phyloP scores from a whole-genome alignment of 768 basidiomycete species.

The Rhizopogon vinicolor region DNA sequence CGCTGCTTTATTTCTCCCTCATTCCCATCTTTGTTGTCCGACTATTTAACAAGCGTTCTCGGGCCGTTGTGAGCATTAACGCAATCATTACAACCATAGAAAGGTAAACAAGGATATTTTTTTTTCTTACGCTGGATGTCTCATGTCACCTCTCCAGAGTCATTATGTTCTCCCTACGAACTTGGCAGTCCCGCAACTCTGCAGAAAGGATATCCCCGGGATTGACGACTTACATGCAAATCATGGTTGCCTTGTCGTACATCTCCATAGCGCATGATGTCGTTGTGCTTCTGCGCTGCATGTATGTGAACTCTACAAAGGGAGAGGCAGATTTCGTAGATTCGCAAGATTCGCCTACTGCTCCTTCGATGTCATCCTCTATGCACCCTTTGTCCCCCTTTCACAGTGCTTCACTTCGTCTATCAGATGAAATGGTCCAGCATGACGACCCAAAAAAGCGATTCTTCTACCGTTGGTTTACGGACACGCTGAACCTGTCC shows the following conservation, averaged over 20 bases:
- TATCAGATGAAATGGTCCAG: not conserved
- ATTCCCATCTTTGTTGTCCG: conserved; percentile 34
- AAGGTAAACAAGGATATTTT: conserved; percentile 21
- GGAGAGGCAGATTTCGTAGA: conserved; percentile 21
- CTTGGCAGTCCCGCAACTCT: conserved; percentile 13
- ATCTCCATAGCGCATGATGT: conserved; percentile 31
- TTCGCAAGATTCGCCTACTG: conserved; percentile 17
- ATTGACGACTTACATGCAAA: conserved; percentile 16
- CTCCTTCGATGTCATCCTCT: conserved; percentile 11
- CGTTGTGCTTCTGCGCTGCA: conserved; percentile 30
- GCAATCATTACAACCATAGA: conserved; percentile 31
- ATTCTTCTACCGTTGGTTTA: conserved; percentile 25
- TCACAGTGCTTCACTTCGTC: conserved; percentile 2
- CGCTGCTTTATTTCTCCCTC: conserved; percentile 32
- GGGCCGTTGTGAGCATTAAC: conserved; percentile 31
- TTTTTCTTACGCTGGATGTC: not conserved
- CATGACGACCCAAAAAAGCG: conserved; percentile 28
- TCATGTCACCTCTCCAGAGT: conserved; percentile 7
- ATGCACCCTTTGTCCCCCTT: conserved; percentile 9
- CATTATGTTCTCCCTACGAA: conserved; percentile 16
- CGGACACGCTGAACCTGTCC: conserved; percentile 16
- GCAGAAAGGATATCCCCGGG: conserved; percentile 6
- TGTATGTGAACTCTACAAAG: conserved; percentile 35
- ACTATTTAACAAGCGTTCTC: conserved; percentile 27
- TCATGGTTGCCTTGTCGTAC: conserved; percentile 17